A percentile compares a stretch with the other conserved stretches of the same genome.
These are phyloP conservation scores for Solanum chacoense DNA, from an alignment of 305 asterid species.

Conservation along the genomic window DNA sequence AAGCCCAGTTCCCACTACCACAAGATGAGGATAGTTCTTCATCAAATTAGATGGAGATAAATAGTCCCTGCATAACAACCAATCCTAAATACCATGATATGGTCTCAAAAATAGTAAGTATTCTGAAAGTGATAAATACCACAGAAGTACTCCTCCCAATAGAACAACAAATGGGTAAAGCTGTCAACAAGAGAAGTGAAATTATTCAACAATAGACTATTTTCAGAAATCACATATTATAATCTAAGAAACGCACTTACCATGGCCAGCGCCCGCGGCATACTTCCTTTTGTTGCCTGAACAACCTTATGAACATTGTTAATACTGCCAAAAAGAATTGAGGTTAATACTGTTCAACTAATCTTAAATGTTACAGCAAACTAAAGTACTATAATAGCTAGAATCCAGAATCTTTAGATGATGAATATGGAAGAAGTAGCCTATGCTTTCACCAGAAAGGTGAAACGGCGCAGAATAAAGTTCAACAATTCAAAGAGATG, in stretches of 20 bases:
- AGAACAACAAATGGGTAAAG: conserved; percentile 75
- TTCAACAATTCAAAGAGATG: neutral
- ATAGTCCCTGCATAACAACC: conserved; percentile 52
- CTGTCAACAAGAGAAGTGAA: conserved; percentile 20
- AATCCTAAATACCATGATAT: conserved; percentile 10
- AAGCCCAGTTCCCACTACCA: conserved; percentile 70
- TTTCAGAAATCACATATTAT: neutral
- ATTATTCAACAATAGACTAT: neutral
- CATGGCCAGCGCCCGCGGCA: conserved; percentile 84
- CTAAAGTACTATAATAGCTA: neutral
- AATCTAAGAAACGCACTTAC: conserved; percentile 23
- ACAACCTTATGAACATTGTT: conserved; percentile 66
- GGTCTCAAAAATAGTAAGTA: neutral
- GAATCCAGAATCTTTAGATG: neutral
- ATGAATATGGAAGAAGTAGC: neutral
- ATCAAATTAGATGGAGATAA: conserved; percentile 68
- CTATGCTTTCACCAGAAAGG: neutral
- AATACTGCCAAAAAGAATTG: conserved; percentile 38
- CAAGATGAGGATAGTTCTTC: conserved; percentile 50
- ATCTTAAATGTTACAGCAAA: neutral
- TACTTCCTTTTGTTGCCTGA: conserved; percentile 69
- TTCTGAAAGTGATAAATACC: conserved; percentile 16
- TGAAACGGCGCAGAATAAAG: neutral
- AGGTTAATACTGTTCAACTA: conserved; percentile 4
- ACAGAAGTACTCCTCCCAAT: conserved; percentile 48